Conservation (phyloP, 495 filamentous ascomycete genomes). For the Articulospora tetracladia region DNA sequence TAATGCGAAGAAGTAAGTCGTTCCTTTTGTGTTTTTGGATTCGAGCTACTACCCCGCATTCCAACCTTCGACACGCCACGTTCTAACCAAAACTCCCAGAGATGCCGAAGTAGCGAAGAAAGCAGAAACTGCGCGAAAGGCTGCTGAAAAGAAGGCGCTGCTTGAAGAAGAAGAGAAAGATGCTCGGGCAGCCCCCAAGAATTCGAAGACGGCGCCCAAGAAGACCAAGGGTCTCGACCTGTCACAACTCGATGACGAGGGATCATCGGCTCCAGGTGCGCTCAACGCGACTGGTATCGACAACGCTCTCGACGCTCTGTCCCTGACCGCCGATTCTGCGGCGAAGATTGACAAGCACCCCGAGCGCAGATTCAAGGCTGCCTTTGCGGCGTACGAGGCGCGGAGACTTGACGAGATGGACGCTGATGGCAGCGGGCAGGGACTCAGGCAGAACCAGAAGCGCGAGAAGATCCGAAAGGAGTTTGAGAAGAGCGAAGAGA, state of each 20-base stretch:
- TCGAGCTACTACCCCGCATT: constrained; percentile 6
- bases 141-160: constrained; percentile 79
- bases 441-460: constrained; percentile 74
- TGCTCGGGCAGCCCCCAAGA: constrained; percentile 57
- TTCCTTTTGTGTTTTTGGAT: not conserved
- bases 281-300: constrained; percentile 85
- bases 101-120: constrained; percentile 84
- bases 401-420: constrained; percentile 81
- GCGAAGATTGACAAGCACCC: constrained; percentile 81
- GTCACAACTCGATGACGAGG: constrained; percentile 58
- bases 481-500: constrained; percentile 88
- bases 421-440: constrained; percentile 63
- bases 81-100: constrained; percentile 39
- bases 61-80: not conserved
- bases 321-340: constrained; percentile 44
- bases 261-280: constrained; percentile 39
- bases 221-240: constrained; percentile 70
- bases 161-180: constrained; percentile 82
- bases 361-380: constrained; percentile 80
- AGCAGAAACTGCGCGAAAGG: constrained; percentile 79
- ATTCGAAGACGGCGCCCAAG: constrained; percentile 56
- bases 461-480: constrained; percentile 78
- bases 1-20: constrained; percentile 75
- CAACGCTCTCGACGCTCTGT: constrained; percentile 81
- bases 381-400: constrained; percentile 83